phyloP scores from a whole-genome alignment of 164 flowering plant genomes.

The Malania oleifera region DNA sequence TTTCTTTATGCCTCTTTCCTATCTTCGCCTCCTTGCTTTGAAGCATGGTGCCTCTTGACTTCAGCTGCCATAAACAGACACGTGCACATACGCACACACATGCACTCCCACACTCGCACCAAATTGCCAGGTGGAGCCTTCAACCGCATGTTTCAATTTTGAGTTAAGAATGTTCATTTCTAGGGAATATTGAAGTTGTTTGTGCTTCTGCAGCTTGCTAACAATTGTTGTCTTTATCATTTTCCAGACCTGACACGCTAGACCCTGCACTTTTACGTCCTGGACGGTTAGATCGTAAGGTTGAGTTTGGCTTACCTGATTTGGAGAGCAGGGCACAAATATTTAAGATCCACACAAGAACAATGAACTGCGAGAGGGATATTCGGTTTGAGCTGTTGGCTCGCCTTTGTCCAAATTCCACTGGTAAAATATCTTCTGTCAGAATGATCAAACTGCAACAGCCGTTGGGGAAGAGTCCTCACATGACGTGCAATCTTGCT shows the following conservation, averaged over 20 bases:
- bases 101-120: too few relatives aligned
- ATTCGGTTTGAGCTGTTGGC: constrained; percentile 90
- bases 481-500: too few relatives aligned
- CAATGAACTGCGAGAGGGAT: constrained; percentile 98
- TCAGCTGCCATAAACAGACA: too few relatives aligned
- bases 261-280: constrained; percentile 96
- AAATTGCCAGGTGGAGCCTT: too few relatives aligned
- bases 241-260: constrained; percentile 83
- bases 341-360: constrained; percentile 90
- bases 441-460: not conserved
- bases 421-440: constrained; percentile 49
- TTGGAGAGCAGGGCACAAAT: constrained; percentile 93
- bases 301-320: constrained; percentile 96
- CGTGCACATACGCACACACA: too few relatives aligned
- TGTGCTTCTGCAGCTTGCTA: constrained; percentile 1
- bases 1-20: too few relatives aligned
- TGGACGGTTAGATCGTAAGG: constrained; percentile 91
- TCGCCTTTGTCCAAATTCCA: constrained; percentile 98
- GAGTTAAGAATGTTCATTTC: not conserved
- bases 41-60: too few relatives aligned
- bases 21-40: too few relatives aligned
- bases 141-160: not conserved
- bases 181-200: not conserved
- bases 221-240: not conserved
- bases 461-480: too few relatives aligned